phyloP scores from a whole-genome alignment of 768 basidiomycete genomes.

The Mycena vitilis region DNA sequence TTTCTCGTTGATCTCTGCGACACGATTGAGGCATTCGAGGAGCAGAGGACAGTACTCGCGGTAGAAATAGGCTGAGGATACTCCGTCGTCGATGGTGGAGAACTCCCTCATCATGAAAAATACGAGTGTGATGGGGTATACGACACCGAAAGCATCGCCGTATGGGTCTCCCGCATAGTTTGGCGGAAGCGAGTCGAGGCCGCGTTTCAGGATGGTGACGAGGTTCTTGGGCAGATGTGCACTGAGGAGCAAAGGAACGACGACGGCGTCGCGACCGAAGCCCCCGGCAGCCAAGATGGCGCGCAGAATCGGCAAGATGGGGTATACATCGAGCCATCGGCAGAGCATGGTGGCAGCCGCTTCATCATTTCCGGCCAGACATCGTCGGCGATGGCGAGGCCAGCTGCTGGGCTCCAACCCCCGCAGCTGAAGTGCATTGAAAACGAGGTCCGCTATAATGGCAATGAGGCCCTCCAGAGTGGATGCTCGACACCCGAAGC shows the following conservation, averaged over 20 bases:
- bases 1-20: constrained; percentile 16
- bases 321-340: constrained; percentile 29
- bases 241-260: constrained; percentile 29
- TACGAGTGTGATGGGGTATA: constrained; percentile 28
- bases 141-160: constrained; percentile 13
- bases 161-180: constrained; percentile 9
- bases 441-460: constrained; percentile 22
- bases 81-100: constrained; percentile 22
- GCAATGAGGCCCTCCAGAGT: constrained; percentile 27
- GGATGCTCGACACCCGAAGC: constrained; percentile 13
- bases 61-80: constrained; percentile 30
- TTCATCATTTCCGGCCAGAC: constrained; percentile 23
- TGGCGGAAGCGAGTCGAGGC: constrained; percentile 25
- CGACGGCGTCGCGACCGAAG: constrained; percentile 13
- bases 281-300: constrained; percentile 23
- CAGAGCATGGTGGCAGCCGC: constrained; percentile 26
- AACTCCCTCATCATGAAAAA: constrained; percentile 17
- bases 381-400: constrained; percentile 20
- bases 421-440: constrained; percentile 19
- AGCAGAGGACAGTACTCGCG: constrained; percentile 28
- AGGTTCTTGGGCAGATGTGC: constrained; percentile 32
- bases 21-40: constrained; percentile 24
- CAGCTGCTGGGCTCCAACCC: background rate
- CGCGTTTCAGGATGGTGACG: constrained; percentile 27
- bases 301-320: constrained; percentile 27